Conservation (phyloP, 1,139 yeast genomes). For the Hansenula sp. region DNA sequence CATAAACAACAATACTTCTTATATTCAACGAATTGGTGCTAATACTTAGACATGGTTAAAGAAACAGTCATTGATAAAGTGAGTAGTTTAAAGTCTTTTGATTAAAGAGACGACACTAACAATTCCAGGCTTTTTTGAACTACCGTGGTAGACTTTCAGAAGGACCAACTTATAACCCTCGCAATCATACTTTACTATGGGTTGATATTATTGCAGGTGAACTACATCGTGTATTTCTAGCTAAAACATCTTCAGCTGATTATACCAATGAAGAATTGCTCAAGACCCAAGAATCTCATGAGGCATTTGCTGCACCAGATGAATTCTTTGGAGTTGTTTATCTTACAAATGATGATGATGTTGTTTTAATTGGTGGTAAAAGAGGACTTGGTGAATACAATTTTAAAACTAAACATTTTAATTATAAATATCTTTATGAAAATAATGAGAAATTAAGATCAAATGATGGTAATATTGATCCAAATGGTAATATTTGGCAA, state of each 20-base stretch:
- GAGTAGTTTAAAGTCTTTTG: neutral
- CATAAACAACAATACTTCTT: too few relatives aligned
- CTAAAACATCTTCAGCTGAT: constrained; percentile 19
- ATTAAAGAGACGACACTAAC: neutral
- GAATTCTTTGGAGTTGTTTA: constrained; percentile 60
- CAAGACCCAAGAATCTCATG: constrained; percentile 30
- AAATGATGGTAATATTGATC: constrained; percentile 70
- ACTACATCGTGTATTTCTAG: constrained; percentile 42
- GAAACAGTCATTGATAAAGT: neutral
- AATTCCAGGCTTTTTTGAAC: constrained; percentile 5
- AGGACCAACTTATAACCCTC: constrained; percentile 60
- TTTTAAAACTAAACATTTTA: constrained; percentile 38
- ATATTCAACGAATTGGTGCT: neutral
- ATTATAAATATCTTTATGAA: constrained; percentile 43
- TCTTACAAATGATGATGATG: constrained; percentile 41
- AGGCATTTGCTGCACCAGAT: constrained; percentile 33
- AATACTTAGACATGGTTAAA: neutral
- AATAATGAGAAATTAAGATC: constrained; percentile 44
- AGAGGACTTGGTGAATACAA: constrained; percentile 51
- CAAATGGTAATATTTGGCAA: constrained; percentile 64
- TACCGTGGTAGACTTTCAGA: constrained; percentile 44
- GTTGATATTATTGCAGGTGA: constrained; percentile 61
- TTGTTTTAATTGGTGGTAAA: constrained; percentile 47
- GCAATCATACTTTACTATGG: constrained; percentile 59
- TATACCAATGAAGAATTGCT: constrained; percentile 23